A percentile compares a stretch with the other conserved stretches of the same genome.
phyloP scores from a whole-genome alignment of 305 asterid species.

The Fraxinus latifolia region DNA sequence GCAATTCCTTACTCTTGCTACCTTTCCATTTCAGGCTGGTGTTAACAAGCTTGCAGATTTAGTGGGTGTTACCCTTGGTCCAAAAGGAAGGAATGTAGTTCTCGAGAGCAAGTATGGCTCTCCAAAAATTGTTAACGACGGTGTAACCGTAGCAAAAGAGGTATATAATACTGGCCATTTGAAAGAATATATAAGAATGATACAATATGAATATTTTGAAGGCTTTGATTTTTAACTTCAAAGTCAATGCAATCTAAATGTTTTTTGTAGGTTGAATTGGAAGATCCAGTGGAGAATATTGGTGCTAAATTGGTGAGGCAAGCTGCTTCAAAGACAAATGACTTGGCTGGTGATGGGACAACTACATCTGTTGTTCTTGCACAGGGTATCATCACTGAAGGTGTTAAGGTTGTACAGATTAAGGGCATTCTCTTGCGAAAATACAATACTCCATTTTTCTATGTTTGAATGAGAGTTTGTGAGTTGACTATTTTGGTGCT shows the following conservation, averaged over 20 bases:
- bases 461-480: background rate
- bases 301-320: slow-evolving; percentile 70
- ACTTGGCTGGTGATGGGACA: slow-evolving; percentile 71
- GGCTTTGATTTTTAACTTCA: background rate
- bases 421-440: background rate
- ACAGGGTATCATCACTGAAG: slow-evolving; percentile 64
- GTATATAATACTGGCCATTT: slow-evolving; percentile 24
- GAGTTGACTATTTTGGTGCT: background rate
- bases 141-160: slow-evolving; percentile 67
- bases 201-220: background rate
- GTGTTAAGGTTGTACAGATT: slow-evolving; percentile 48
- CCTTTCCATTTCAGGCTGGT: slow-evolving; percentile 36
- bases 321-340: slow-evolving; percentile 73
- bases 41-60: slow-evolving; percentile 66
- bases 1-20: background rate
- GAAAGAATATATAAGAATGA: background rate
- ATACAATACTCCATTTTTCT: background rate
- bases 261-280: slow-evolving; percentile 49
- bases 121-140: slow-evolving; percentile 58
- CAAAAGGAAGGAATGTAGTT: slow-evolving; percentile 63
- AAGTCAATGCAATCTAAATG: background rate
- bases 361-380: slow-evolving; percentile 70
- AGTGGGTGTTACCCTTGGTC: slow-evolving; percentile 64
- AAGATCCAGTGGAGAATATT: slow-evolving; percentile 63
- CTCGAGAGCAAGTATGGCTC: slow-evolving; percentile 65